Percentiles rank a stretch among this genome's conserved stretches.
phyloP scores from a whole-genome alignment of 2,329 filamentous ascomycete species.

The Aspergillus vadensis region DNA sequence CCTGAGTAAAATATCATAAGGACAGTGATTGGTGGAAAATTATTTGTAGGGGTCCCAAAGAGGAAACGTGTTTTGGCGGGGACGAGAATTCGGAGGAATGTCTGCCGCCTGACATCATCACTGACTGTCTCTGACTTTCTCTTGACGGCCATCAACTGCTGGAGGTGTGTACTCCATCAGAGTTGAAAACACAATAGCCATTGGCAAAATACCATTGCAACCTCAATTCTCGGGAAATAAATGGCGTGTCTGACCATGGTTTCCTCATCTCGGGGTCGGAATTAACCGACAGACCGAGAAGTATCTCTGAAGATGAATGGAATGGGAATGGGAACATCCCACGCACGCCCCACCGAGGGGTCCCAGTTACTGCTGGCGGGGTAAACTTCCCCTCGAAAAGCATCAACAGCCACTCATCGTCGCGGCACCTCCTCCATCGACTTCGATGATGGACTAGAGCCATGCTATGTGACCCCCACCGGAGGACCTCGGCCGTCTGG shows the following conservation, averaged over 20 bases:
- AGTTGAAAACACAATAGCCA: too few relatives aligned
- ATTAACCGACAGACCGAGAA: not conserved
- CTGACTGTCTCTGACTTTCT: too few relatives aligned
- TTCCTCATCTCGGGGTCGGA: too few relatives aligned
- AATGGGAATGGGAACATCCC: not conserved
- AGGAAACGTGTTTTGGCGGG: not conserved
- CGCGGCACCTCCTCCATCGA: not conserved
- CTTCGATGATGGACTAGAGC: not conserved
- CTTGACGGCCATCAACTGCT: too few relatives aligned
- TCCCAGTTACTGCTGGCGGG: conserved; percentile 6
- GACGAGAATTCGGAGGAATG: conserved; percentile 4
- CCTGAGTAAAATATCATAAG: not conserved
- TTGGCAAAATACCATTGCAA: too few relatives aligned
- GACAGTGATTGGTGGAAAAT: not conserved
- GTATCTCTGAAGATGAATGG: not conserved
- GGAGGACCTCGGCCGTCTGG: conserved; percentile 10
- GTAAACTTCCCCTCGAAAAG: not conserved
- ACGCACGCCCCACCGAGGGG: conserved; percentile 14
- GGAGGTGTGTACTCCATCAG: too few relatives aligned
- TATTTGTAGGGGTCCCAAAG: not conserved
- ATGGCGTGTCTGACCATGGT: too few relatives aligned
- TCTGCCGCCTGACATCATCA: conserved; percentile 11
- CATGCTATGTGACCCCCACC: conserved; percentile 16
- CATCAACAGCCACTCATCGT: not conserved
- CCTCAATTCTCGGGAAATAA: too few relatives aligned